Evolutionary conservation across 2,329 filamentous ascomycete genomes (phyloP).

Genomic region (Aspergillus sp.): DNA sequence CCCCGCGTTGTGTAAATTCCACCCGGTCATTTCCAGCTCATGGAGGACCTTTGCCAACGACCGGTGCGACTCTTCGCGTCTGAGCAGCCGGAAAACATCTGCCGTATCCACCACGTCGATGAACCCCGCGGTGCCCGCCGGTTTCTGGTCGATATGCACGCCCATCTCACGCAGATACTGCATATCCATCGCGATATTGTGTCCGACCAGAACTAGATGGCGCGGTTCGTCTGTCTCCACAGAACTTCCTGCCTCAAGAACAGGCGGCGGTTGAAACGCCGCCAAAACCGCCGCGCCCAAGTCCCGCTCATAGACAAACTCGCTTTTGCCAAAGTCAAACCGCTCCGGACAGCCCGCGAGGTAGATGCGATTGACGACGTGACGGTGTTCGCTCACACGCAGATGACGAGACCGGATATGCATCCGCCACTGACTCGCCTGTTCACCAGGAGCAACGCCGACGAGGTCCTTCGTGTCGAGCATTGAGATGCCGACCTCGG

Average conservation of each 20-base stretch:
- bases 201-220: conserved; percentile 74
- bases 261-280: conserved; percentile 58
- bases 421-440: conserved; percentile 64
- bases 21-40: conserved; percentile 61
- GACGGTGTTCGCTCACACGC: conserved; percentile 66
- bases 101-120: conserved; percentile 71
- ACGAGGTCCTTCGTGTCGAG: conserved; percentile 67
- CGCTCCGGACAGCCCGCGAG: conserved; percentile 71
- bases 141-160: conserved; percentile 47
- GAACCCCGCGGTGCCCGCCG: conserved; percentile 41
- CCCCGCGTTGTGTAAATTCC: conserved; percentile 77
- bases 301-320: conserved; percentile 50
- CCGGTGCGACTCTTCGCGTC: conserved; percentile 51
- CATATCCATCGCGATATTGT: conserved; percentile 68
- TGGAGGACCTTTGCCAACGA: conserved; percentile 61
- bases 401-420: conserved; percentile 72
- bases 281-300: conserved; percentile 47
- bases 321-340: conserved; percentile 67
- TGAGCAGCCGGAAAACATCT: conserved; percentile 64
- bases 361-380: conserved; percentile 65
- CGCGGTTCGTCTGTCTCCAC: conserved; percentile 32
- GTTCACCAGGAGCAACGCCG: conserved; percentile 56
- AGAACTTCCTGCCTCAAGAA: conserved; percentile 24
- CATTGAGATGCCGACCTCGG: conserved; percentile 80
- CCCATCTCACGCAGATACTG: conserved; percentile 64